phyloP scores from a whole-genome alignment of 495 filamentous ascomycete species.

The Talaromyces ruber region DNA sequence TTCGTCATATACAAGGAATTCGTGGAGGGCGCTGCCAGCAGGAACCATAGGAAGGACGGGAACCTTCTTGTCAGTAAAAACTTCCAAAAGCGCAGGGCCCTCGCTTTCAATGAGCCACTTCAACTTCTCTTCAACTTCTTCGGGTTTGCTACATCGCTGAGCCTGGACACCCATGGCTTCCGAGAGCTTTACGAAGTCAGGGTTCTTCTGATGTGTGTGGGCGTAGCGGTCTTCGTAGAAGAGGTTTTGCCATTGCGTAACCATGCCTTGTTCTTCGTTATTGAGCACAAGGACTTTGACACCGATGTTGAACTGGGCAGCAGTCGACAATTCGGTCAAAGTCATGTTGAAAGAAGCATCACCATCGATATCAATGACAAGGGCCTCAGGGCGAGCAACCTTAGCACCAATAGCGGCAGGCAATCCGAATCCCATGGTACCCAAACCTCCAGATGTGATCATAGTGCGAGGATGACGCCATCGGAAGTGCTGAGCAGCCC shows the following conservation, averaged over 20 bases:
- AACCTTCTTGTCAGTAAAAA: slow-evolving; percentile 74
- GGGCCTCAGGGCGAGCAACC: slow-evolving; percentile 72
- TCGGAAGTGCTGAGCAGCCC: slow-evolving; percentile 88
- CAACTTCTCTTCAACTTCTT: slow-evolving; percentile 67
- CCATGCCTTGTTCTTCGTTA: slow-evolving; percentile 94
- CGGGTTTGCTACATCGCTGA: slow-evolving; percentile 53
- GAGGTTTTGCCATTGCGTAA: slow-evolving; percentile 90
- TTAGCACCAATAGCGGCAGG: slow-evolving; percentile 92
- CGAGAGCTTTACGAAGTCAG: slow-evolving; percentile 77
- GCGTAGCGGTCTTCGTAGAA: slow-evolving; percentile 91
- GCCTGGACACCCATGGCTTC: slow-evolving; percentile 76
- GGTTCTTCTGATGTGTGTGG: slow-evolving; percentile 85
- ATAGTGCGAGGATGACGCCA: slow-evolving; percentile 82
- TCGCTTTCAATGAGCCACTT: slow-evolving; percentile 83
- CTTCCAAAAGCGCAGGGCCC: slow-evolving; percentile 64
- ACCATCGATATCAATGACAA: slow-evolving; percentile 92
- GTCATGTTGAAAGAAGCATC: slow-evolving; percentile 98
- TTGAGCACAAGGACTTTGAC: slow-evolving; percentile 89
- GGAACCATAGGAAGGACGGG: slow-evolving; percentile 97
- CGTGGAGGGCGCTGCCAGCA: slow-evolving; percentile 75
- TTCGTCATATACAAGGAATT: slow-evolving; percentile 88
- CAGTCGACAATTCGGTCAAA: slow-evolving; percentile 82
- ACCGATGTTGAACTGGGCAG: slow-evolving; percentile 83
- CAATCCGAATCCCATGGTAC: slow-evolving; percentile 93
- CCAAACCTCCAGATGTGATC: slow-evolving; percentile 85